Percentiles rank a stretch among this genome's conserved stretches.
phyloP scores from a whole-genome alignment of 2,329 filamentous ascomycete genomes.

The Colletotrichum sp. region DNA sequence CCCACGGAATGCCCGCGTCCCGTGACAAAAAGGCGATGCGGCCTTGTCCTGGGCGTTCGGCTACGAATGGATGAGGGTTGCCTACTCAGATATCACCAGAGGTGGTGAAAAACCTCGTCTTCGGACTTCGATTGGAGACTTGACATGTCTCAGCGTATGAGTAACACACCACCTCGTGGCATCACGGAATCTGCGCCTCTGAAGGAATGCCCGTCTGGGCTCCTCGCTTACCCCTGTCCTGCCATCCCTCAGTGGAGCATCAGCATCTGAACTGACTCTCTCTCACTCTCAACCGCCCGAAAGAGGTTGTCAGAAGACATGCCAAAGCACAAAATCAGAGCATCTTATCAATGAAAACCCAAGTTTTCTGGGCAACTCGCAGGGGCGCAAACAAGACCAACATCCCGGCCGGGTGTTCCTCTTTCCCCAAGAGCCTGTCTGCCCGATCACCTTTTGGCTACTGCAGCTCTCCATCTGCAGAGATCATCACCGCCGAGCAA shows the following conservation, averaged over 20 bases:
- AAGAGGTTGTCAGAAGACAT: neutral
- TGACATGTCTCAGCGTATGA: neutral
- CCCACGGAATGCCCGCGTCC: slow-evolving; percentile 3
- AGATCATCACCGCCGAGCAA: slow-evolving; percentile 17
- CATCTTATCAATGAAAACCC: neutral
- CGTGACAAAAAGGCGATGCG: slow-evolving; percentile 16
- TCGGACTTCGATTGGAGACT: slow-evolving; percentile 9
- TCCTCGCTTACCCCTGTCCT: slow-evolving; percentile 17
- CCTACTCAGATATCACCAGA: neutral
- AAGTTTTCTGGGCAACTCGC: neutral
- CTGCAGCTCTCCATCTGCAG: slow-evolving; percentile 14
- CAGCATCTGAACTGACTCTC: neutral
- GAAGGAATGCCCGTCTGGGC: neutral
- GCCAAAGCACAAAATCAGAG: neutral
- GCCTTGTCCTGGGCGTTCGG: neutral
- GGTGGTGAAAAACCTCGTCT: neutral
- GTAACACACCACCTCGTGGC: slow-evolving; percentile 16
- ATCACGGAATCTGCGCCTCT: slow-evolving; percentile 2
- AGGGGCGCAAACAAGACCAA: slow-evolving; percentile 3
- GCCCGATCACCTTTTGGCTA: slow-evolving; percentile 3
- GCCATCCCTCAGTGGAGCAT: slow-evolving; percentile 1
- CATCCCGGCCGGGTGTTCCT: neutral
- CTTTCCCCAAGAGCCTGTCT: neutral
- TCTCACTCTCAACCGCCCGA: slow-evolving; percentile 7
- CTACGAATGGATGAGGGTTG: slow-evolving; percentile 5